These are phyloP conservation scores for Pleurotus pulmonarius DNA, from an alignment of 768 basidiomycete genomes.

Conservation along the genomic window DNA sequence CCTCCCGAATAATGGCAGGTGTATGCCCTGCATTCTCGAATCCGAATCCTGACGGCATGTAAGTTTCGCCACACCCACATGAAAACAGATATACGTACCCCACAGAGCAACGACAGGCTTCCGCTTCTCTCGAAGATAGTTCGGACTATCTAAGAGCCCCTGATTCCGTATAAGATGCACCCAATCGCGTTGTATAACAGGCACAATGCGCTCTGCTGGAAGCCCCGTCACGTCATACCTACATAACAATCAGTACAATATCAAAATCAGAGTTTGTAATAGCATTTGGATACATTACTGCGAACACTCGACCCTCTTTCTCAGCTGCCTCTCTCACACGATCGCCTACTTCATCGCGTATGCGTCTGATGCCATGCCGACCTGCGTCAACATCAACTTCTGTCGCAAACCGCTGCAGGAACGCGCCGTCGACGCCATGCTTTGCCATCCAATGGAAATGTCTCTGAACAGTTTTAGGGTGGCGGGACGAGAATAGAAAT, in stretches of 20 bases:
- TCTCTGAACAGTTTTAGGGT: constrained; percentile 68
- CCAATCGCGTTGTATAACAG: constrained; percentile 71
- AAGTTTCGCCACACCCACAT: neutral
- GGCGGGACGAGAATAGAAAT: constrained; percentile 74
- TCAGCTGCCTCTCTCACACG: constrained; percentile 75
- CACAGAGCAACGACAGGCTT: constrained; percentile 71
- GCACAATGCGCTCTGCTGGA: constrained; percentile 63
- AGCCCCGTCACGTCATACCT: constrained; percentile 87
- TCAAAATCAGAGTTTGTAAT: neutral
- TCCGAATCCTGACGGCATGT: constrained; percentile 54
- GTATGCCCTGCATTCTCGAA: constrained; percentile 59
- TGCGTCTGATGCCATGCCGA: constrained; percentile 51
- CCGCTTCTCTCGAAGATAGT: constrained; percentile 67
- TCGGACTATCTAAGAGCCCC: constrained; percentile 64
- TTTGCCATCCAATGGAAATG: constrained; percentile 86
- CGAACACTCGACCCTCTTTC: constrained; percentile 74
- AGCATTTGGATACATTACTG: constrained; percentile 64
- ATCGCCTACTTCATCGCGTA: constrained; percentile 74
- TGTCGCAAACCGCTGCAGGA: constrained; percentile 74
- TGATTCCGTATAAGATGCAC: constrained; percentile 60
- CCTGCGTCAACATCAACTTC: constrained; percentile 58
- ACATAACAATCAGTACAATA: constrained; percentile 4
- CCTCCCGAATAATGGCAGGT: constrained; percentile 51
- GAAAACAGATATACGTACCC: constrained; percentile 36
- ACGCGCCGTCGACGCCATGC: constrained; percentile 77